A percentile compares a stretch with the other conserved stretches of the same genome.
Evolutionary conservation across 768 basidiomycete genomes (phyloP).

Genomic region (Xerocomellus amylosporus): DNA sequence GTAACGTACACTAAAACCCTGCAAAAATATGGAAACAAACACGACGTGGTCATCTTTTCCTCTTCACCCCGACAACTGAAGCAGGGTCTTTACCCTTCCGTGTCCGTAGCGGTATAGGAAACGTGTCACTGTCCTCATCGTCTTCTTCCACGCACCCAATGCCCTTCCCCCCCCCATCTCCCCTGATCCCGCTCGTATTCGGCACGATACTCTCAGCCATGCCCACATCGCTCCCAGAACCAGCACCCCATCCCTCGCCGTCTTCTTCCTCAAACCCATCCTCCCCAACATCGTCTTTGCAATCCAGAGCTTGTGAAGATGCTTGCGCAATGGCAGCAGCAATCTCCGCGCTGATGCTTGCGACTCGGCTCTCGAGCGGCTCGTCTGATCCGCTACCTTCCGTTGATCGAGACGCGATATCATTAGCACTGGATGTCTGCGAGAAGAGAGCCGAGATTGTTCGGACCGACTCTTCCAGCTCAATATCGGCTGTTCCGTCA

Average conservation of each 20-base stretch:
- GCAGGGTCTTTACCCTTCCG: conserved; percentile 59
- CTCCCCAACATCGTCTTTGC: conserved; percentile 47
- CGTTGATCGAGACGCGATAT: conserved; percentile 30
- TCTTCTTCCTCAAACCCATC: conserved; percentile 40
- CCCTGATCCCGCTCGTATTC: conserved; percentile 62
- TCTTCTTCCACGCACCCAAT: conserved; percentile 45
- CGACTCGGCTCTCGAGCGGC: conserved; percentile 60
- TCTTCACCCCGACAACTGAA: conserved; percentile 50
- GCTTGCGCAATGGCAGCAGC: conserved; percentile 78
- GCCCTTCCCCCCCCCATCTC: conserved; percentile 30
- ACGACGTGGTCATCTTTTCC: conserved; percentile 55
- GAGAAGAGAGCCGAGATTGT: conserved; percentile 68
- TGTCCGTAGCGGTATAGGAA: conserved; percentile 68
- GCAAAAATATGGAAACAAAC: not conserved
- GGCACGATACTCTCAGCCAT: conserved; percentile 51
- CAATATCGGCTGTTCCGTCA: conserved; percentile 52
- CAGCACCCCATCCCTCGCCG: conserved; percentile 40
- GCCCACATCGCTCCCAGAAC: conserved; percentile 50
- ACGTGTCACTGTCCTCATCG: conserved; percentile 67
- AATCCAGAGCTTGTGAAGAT: conserved; percentile 57
- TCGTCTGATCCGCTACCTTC: conserved; percentile 37
- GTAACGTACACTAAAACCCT: conserved; percentile 12
- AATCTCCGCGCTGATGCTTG: conserved; percentile 78
- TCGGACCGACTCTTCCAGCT: conserved; percentile 69
- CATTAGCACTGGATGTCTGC: conserved; percentile 42